Conservation (phyloP, 2,329 filamentous ascomycete species). For the Penicillium sp. region DNA sequence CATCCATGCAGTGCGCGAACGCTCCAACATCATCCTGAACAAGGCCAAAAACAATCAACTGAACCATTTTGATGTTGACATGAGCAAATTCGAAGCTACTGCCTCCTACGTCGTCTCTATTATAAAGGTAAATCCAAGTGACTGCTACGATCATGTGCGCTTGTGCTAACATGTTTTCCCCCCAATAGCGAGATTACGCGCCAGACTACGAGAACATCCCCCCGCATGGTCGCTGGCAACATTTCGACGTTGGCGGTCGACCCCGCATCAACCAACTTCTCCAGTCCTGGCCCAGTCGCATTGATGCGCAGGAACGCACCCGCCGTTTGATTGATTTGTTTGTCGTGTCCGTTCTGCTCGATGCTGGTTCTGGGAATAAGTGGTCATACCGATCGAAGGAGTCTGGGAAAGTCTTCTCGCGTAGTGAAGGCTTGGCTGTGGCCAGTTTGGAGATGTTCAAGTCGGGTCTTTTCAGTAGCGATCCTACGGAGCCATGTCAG, state of each 20-base stretch:
- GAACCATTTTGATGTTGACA: conserved; percentile 84
- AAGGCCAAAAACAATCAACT: conserved; percentile 76
- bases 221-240: conserved; percentile 70
- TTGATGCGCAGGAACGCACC: conserved; percentile 51
- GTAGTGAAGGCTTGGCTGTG: conserved; percentile 84
- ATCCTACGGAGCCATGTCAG: conserved; percentile 75
- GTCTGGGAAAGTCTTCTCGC: conserved; percentile 74
- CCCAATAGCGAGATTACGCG: conserved; percentile 64
- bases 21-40: conserved; percentile 69
- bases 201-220: conserved; percentile 72
- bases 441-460: conserved; percentile 90
- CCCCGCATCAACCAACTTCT: conserved; percentile 53
- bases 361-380: conserved; percentile 77
- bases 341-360: conserved; percentile 59
- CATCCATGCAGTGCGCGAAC: conserved; percentile 80
- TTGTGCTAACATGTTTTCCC: conserved; percentile 3
- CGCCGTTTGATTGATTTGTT: conserved; percentile 61
- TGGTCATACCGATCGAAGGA: conserved; percentile 94
- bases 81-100: conserved; percentile 77
- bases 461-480: conserved; percentile 80
- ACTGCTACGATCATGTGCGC: background rate
- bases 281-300: conserved; percentile 49
- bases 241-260: conserved; percentile 59
- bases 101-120: conserved; percentile 86
- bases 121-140: conserved; percentile 68